Evolutionary conservation across 495 filamentous ascomycete species (phyloP).

Genomic region (Daldinia concentrica): DNA sequence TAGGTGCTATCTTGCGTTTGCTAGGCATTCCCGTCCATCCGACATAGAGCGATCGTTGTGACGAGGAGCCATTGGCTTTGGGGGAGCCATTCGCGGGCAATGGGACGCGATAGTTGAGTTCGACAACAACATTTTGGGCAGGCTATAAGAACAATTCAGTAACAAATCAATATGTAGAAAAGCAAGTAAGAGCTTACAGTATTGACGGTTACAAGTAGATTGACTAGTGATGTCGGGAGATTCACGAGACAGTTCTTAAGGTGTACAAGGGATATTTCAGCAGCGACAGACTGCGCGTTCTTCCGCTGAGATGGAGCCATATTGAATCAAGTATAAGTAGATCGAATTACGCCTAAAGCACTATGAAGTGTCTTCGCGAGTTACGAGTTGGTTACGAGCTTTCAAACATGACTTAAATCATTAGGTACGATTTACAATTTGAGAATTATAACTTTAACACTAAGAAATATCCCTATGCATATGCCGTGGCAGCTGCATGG

Average conservation of each 20-base stretch:
- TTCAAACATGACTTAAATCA: slow-evolving; percentile 9
- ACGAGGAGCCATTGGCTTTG: slow-evolving; percentile 51
- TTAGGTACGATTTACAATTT: too few relatives aligned
- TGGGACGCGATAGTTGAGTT: slow-evolving; percentile 72
- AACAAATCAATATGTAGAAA: not conserved
- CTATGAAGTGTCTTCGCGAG: not conserved
- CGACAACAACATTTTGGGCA: slow-evolving; percentile 95
- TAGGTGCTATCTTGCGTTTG: slow-evolving; percentile 77
- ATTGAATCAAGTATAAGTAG: slow-evolving; percentile 1
- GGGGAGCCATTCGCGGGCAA: slow-evolving; percentile 42
- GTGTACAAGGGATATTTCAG: slow-evolving; percentile 80
- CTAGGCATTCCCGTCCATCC: slow-evolving; percentile 98
- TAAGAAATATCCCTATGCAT: slow-evolving; percentile 12
- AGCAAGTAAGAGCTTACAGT: slow-evolving; percentile 65
- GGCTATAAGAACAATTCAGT: slow-evolving; percentile 59
- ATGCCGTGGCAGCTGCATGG: slow-evolving; percentile 29
- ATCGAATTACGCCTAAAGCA: not conserved
- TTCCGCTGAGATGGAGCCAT: slow-evolving; percentile 67
- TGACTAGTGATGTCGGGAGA: slow-evolving; percentile 83
- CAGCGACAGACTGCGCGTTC: slow-evolving; percentile 72
- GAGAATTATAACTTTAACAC: not conserved
- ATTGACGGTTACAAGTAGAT: slow-evolving; percentile 84
- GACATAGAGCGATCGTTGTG: slow-evolving; percentile 76
- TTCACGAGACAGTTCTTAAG: slow-evolving; percentile 96
- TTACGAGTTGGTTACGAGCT: not conserved